phyloP scores from a whole-genome alignment of 768 basidiomycete species.

The Myochromella boudieri region DNA sequence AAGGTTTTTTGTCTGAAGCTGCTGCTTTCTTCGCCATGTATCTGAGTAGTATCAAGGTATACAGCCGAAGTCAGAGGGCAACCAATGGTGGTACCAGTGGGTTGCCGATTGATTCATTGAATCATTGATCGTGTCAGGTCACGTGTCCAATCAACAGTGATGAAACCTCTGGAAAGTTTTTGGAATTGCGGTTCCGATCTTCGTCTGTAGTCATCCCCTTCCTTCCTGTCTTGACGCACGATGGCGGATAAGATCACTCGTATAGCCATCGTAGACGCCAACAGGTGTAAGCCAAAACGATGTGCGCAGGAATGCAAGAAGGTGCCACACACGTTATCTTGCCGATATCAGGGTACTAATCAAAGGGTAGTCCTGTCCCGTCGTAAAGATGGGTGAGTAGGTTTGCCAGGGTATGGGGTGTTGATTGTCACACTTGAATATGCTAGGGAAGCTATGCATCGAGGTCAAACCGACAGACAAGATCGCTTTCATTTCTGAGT shows the following conservation, averaged over 20 bases:
- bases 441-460: slow-evolving; percentile 91
- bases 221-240: slow-evolving; percentile 8
- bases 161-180: slow-evolving; percentile 19
- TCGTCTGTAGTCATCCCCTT: slow-evolving; percentile 17
- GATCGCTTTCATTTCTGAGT: slow-evolving; percentile 98
- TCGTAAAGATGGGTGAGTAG: slow-evolving; percentile 25
- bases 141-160: slow-evolving; percentile 16
- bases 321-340: slow-evolving; percentile 36
- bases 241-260: slow-evolving; percentile 98
- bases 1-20: slow-evolving; percentile 27
- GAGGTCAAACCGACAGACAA: slow-evolving; percentile 96
- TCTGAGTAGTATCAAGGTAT: no score
- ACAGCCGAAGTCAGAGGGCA: neutral
- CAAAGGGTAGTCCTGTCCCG: slow-evolving; percentile 22
- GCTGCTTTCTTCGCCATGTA: slow-evolving; percentile 38
- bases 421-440: neutral
- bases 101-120: slow-evolving; percentile 8
- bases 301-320: slow-evolving; percentile 99
- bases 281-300: slow-evolving; percentile 95
- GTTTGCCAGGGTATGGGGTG: neutral
- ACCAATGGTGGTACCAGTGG: neutral
- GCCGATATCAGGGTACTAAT: slow-evolving; percentile 15
- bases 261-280: slow-evolving; percentile 92
- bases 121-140: slow-evolving; percentile 16
- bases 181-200: slow-evolving; percentile 3